Percentiles rank a stretch among this genome's conserved stretches.
Conservation (phyloP, 176 grass and related monocot species). For the Oryza glaberrima region DNA sequence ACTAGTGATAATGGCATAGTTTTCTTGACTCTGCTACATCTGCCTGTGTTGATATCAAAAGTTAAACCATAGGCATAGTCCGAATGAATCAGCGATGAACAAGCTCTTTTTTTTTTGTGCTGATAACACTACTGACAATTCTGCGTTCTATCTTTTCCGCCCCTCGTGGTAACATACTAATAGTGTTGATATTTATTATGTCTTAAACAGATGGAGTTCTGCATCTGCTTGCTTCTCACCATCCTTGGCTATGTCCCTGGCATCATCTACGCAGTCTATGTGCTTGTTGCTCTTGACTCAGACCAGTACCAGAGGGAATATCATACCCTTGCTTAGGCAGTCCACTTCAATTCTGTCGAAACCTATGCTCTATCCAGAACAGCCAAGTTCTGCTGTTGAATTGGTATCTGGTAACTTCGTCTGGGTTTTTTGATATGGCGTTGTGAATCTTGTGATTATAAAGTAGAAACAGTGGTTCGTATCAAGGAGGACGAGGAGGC, state of each 20-base stretch:
- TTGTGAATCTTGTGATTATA: neutral
- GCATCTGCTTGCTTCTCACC: constrained; percentile 74
- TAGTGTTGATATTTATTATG: neutral
- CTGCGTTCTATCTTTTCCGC: neutral
- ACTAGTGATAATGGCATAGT: neutral
- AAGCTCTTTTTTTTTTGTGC: neutral
- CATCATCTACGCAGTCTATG: constrained; percentile 67
- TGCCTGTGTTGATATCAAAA: neutral
- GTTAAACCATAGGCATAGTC: too few species aligned
- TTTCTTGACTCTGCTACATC: neutral
- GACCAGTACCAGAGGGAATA: constrained; percentile 47
- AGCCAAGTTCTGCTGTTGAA: neutral
- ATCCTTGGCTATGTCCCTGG: constrained; percentile 70
- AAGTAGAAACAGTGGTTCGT: neutral
- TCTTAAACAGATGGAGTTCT: constrained; percentile 65
- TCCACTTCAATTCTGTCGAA: neutral
- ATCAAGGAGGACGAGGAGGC: neutral
- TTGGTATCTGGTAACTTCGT: constrained; percentile 9
- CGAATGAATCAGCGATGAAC: neutral
- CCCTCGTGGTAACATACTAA: neutral
- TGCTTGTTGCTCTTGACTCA: constrained; percentile 53
- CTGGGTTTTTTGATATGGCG: neutral
- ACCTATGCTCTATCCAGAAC: neutral
- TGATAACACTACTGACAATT: neutral
- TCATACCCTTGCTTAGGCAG: constrained; percentile 39